Evolutionary conservation across 148 eudicot genomes (phyloP).

Genomic region (Mesembryanthemum crystallinum): DNA sequence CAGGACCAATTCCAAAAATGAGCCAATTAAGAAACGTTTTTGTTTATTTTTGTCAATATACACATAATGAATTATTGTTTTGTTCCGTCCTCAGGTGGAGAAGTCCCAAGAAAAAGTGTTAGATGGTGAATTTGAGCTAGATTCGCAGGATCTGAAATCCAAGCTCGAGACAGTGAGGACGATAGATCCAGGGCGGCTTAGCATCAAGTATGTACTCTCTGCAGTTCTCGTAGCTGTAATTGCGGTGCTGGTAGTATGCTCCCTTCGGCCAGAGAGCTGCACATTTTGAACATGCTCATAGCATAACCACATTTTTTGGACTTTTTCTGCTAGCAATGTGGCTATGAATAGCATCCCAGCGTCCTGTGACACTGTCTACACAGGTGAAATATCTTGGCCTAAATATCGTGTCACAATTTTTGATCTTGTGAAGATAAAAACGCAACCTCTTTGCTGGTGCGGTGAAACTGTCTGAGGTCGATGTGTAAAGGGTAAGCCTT

Average conservation of each 20-base stretch:
- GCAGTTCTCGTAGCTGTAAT: slow-evolving; percentile 37
- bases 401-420: not conserved
- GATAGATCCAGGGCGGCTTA: slow-evolving; percentile 67
- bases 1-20: not conserved
- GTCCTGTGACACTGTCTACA: no score
- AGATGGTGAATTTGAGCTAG: slow-evolving; percentile 26
- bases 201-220: slow-evolving; percentile 34
- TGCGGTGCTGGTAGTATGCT: slow-evolving; percentile 37
- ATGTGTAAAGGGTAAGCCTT: not conserved
- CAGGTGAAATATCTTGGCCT: not conserved
- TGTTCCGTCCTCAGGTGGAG: slow-evolving; percentile 33
- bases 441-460: not conserved
- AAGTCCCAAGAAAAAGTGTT: slow-evolving; percentile 16
- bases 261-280: slow-evolving; percentile 31
- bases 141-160: slow-evolving; percentile 23
- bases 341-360: not conserved
- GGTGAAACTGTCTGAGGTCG: not conserved
- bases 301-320: not conserved
- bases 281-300: slow-evolving; percentile 18
- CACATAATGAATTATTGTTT: not conserved
- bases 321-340: slow-evolving; percentile 9
- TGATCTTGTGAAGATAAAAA: slow-evolving; percentile 4
- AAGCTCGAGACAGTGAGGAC: slow-evolving; percentile 49
- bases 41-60: no score
- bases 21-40: no score